A percentile compares a stretch with the other conserved stretches of the same genome.
Evolutionary conservation across 192 early-diverging fungal genomes (phyloP).

Genomic region (Linderina pennispora): DNA sequence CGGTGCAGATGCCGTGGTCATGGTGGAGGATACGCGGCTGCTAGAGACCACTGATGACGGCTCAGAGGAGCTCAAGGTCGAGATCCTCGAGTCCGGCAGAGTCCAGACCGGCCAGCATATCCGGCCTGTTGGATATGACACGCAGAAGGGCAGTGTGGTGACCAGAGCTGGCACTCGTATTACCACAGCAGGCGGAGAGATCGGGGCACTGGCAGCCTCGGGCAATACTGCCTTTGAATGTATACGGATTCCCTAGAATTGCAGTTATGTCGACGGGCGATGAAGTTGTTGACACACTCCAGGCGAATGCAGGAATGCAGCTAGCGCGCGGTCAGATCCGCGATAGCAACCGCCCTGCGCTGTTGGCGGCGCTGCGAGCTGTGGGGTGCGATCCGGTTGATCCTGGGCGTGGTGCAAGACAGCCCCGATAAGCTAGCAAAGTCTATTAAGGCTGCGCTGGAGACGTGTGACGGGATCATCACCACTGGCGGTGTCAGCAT

Average conservation of each 20-base stretch:
- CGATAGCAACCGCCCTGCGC: constrained; percentile 81
- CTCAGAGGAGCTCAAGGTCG: constrained; percentile 42
- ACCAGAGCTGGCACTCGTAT: constrained; percentile 52
- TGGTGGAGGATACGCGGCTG: constrained; percentile 90
- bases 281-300: constrained; percentile 63
- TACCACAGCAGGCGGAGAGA: constrained; percentile 70
- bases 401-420: constrained; percentile 70
- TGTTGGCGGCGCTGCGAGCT: constrained; percentile 56
- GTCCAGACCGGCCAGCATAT: constrained; percentile 59
- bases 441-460: constrained; percentile 41
- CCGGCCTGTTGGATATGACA: constrained; percentile 75
- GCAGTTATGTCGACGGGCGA: constrained; percentile 88
- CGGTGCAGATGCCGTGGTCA: constrained; percentile 87
- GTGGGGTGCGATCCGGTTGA: constrained; percentile 64
- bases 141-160: constrained; percentile 56
- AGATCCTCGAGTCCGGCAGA: constrained; percentile 7
- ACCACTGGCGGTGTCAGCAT: constrained; percentile 97
- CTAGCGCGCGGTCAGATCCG: constrained; percentile 61
- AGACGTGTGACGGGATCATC: constrained; percentile 69
- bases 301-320: constrained; percentile 5
- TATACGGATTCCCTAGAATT: constrained; percentile 59
- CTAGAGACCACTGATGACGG: constrained; percentile 51
- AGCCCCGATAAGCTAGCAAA: constrained; percentile 53
- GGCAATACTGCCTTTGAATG: constrained; percentile 59
- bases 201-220: constrained; percentile 75